phyloP scores from a whole-genome alignment of 2,329 filamentous ascomycete species.

The Sclerotinia subarctica region DNA sequence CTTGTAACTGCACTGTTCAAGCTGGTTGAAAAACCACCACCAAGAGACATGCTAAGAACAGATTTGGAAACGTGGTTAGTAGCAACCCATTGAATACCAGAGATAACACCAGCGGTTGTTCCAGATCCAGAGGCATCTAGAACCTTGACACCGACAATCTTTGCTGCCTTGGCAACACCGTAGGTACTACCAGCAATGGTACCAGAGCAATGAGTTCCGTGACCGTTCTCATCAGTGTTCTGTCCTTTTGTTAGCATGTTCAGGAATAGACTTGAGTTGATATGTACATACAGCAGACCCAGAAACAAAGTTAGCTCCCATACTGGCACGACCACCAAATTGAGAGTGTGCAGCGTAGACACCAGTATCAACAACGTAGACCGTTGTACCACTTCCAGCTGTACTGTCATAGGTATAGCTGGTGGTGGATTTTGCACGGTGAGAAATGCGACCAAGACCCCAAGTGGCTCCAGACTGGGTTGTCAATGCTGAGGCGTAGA shows the following conservation, averaged over 20 bases:
- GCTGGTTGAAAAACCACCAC: slow-evolving; percentile 45
- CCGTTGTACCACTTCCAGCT: slow-evolving; percentile 38
- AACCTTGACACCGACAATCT: slow-evolving; percentile 43
- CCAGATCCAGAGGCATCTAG: slow-evolving; percentile 38
- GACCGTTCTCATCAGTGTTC: slow-evolving; percentile 42
- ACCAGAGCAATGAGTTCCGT: slow-evolving; percentile 45
- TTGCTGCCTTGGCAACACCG: slow-evolving; percentile 43
- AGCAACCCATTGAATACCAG: slow-evolving; percentile 41
- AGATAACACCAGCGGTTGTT: slow-evolving; percentile 40
- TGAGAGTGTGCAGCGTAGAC: slow-evolving; percentile 38
- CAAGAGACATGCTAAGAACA: slow-evolving; percentile 56
- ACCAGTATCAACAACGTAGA: slow-evolving; percentile 42
- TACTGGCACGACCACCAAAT: slow-evolving; percentile 40
- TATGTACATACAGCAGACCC: slow-evolving; percentile 31
- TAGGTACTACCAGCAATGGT: slow-evolving; percentile 40
- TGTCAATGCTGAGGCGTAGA: slow-evolving; percentile 36
- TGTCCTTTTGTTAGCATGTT: slow-evolving; percentile 16
- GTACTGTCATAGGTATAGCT: slow-evolving; percentile 39
- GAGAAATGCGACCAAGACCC: slow-evolving; percentile 39
- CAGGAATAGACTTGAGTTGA: background rate
- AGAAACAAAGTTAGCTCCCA: slow-evolving; percentile 38
- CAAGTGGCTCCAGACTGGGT: slow-evolving; percentile 35
- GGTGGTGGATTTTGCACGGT: slow-evolving; percentile 28
- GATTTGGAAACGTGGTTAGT: slow-evolving; percentile 35
- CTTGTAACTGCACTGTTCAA: slow-evolving; percentile 50